Evolutionary conservation across 1,139 yeast genomes (phyloP), one percentile per base, ranked within the genome.

Genomic region (Williopsis jadinii): DNA sequence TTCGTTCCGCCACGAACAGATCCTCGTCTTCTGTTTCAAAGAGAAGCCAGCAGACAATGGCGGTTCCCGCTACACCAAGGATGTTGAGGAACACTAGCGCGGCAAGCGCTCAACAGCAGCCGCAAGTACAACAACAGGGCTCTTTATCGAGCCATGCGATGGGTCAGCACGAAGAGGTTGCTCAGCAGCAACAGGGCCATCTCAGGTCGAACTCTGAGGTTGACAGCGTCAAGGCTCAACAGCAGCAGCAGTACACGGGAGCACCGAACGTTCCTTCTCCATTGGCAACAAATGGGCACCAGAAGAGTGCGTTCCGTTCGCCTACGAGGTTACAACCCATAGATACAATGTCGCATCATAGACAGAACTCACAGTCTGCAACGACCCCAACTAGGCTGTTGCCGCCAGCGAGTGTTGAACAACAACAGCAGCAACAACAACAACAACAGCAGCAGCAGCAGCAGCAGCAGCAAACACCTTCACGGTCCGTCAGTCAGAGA

Each of bases 11-110:
- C 6, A 19, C 24, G 24, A 19, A 19, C 24, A 19, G 24, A 19
- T 19, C 24, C 24, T 19, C 24, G 6, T 19, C 24, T 19, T 19
- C 24, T 6, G 24, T 19, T 19, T 19, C 30, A 5, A 28, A 28
- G 30, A 28, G 30, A 28, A 8, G 30, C 8, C n/a, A 11, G 9
- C n/a, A 11, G 12, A 5, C 30, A 11, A 8, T 5, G 11, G 70
- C 68, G 8, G 77, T 73, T 2, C 88, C 87, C 2, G 90, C 90
- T 3, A 81, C 90, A 1, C 84, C 88, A n/a, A 66, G 90, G 53
- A 83, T 83, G 92, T 65, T 83, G 52, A 69, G 87, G 47, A 77
- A 75, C 51, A 55, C 55, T 19, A 19, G 24, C 24, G 24, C 24
- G 24, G 24, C 24, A 13, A 54, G 54, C 35, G 57, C 72, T 70